Evolutionary conservation across 768 basidiomycete species (phyloP).

Genomic region (Coprinopsis cinerea): DNA sequence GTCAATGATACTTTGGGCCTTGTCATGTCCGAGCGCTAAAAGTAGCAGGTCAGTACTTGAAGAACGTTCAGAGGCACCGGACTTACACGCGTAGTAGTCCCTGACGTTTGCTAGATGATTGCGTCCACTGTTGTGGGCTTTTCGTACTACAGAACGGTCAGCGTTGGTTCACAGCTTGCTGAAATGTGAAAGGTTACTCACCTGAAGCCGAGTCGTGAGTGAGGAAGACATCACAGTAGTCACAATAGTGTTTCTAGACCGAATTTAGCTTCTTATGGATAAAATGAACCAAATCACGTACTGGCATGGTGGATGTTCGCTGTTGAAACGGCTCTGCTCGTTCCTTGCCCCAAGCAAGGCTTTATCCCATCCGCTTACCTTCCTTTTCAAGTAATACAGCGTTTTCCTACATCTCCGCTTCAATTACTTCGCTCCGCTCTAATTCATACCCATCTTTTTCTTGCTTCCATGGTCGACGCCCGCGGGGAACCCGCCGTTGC

Average conservation of each 20-base stretch:
- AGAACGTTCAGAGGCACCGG: not conserved
- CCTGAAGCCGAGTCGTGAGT: conserved; percentile 95
- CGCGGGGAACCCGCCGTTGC: too few relatives aligned
- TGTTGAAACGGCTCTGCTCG: conserved; percentile 3
- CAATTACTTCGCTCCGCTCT: too few relatives aligned
- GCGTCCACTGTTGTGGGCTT: conserved; percentile 96
- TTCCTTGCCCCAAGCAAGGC: too few relatives aligned
- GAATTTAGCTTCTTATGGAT: conserved; percentile 1
- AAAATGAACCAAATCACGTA: conserved; percentile 28
- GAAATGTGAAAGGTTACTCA: conserved; percentile 23
- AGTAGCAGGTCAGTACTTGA: conserved; percentile 13
- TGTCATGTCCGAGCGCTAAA: conserved; percentile 86
- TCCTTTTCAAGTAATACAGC: too few relatives aligned
- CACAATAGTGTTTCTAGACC: conserved; percentile 83
- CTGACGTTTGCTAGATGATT: conserved; percentile 96
- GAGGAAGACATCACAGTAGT: conserved; percentile 90
- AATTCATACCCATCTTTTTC: too few relatives aligned
- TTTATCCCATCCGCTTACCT: too few relatives aligned
- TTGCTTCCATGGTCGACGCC: too few relatives aligned
- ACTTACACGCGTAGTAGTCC: conserved; percentile 92
- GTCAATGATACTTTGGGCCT: conserved; percentile 97
- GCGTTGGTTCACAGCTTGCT: conserved; percentile 7
- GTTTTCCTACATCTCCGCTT: too few relatives aligned
- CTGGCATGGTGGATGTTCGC: conserved; percentile 51
- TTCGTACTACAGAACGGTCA: conserved; percentile 60